Conservation (phyloP, 768 basidiomycete species). For the Antrodiella citrinella region DNA sequence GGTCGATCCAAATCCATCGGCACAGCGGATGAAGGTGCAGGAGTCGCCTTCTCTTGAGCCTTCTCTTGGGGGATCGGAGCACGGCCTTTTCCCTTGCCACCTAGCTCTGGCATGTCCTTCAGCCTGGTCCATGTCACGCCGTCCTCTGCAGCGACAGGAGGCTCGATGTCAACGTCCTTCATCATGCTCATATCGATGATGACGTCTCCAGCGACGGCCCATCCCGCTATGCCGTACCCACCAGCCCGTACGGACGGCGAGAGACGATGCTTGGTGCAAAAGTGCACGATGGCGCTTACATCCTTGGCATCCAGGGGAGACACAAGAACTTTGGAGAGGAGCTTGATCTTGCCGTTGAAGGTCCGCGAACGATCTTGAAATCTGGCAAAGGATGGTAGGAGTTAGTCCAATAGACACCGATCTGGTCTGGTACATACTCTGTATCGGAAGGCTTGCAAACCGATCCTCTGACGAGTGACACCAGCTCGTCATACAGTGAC, state of each 20-base stretch:
- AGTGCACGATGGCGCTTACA: constrained; percentile 69
- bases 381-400: constrained; percentile 8
- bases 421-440: constrained; percentile 7
- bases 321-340: constrained; percentile 28
- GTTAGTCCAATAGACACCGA: neutral
- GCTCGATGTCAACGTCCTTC: constrained; percentile 59
- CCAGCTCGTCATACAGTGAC: constrained; percentile 2
- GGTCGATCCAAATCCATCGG: neutral
- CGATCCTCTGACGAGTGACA: constrained; percentile 1
- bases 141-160: constrained; percentile 27
- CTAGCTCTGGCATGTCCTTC: constrained; percentile 40
- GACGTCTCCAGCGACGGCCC: constrained; percentile 81
- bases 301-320: constrained; percentile 75
- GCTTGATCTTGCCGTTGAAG: constrained; percentile 22
- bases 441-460: constrained; percentile 8
- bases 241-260: constrained; percentile 83
- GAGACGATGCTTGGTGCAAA: constrained; percentile 64
- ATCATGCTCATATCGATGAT: constrained; percentile 75
- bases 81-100: constrained; percentile 48
- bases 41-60: neutral
- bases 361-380: constrained; percentile 18
- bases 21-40: neutral
- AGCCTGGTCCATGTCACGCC: constrained; percentile 50
- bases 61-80: constrained; percentile 7
- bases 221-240: constrained; percentile 86